Evolutionary conservation across 2,329 filamentous ascomycete species (phyloP), one percentile per base, ranked within the genome.

Genomic region (Xylariaceae sp.): DNA sequence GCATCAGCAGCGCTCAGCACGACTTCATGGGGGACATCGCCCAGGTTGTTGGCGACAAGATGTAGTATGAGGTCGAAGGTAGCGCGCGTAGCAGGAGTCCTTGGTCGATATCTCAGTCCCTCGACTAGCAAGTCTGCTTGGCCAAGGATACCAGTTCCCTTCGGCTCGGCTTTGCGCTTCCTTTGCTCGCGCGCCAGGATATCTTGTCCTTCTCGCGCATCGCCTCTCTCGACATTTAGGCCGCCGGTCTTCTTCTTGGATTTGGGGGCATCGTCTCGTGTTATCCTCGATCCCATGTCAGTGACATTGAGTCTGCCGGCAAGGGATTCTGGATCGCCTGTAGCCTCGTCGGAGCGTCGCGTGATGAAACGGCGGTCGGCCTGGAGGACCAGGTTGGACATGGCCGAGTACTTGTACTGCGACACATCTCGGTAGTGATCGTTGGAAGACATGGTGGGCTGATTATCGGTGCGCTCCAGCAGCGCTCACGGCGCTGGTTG

Each of bases 371-470:
- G 86, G 73, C 91, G 86, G 76, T 98, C 93, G 74, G 90, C 91
- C 87, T 98, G 93, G 82, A 98, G 88, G 66, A 98, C 93, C 89
- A 98, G 86, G 83, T 98, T 98, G 74, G 93, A 98, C 93, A 98
- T 97, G 69, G 88, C 90, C 83, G 90, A 90, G 81, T 96, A 95
- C 72, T 96, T 96, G 80, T 95, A 96, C 72, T 95, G 91, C 70
- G 89, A 91, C 63, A 95, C 87, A 85, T 93, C 82, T 70, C 80
- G 81, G 63, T 84, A 76, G 68, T 81, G 76, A 67, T 84, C 86
- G 69, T 83, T 86, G 68, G 86, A 78, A 88, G 92, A 91, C 47
- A 66, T 77, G 67, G 56, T 63, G 61, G 59, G 36, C 8, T 38
- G 16, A 32, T 53, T 19, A 3, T 36, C 29, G 25, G 37, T 23